Evolutionary conservation across 345 rosid species (phyloP), one percentile per base, ranked within the genome.

Genomic region (Cardamine chenopodiifolia): DNA sequence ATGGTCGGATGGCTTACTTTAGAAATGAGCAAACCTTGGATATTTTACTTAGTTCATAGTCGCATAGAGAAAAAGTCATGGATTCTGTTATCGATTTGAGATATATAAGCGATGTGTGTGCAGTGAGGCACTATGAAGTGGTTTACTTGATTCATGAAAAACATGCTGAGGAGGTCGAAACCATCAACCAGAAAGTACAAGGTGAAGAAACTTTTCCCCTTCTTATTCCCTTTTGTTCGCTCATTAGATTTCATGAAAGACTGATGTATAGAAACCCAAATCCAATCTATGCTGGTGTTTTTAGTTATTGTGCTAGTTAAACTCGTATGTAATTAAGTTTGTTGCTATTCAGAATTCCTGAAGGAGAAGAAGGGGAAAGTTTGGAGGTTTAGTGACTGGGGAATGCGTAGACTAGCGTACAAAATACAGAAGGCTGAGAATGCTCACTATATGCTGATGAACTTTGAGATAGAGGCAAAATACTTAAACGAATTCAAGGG

Each of bases 51-150:
- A n/a, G 45, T 32, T 66, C 18, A 0, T 44, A 53, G 49, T 55
- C 34, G 44, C 44, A 26, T 25, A 32, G 63, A 39, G 20, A 63
- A 13, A 25, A 62, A 56, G 4, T 54, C 18, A 26, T 48, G 44
- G 35, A 74, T 20, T 73, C 19, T 79, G 63, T 64, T 2, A 54
- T 34, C 0, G 18, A 29, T 60, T 52, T 76, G 57, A 50, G 29
- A 45, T 45, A 4, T 7, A 14, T 60, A 1, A 75, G 23, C 50
- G 53, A 32, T 44, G 76, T 26, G 37, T 72, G 5, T 71, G 70
- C 89, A 94, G 97, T 85, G 85, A 91, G 98, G 23, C 97, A 94
- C 80, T 94, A 91, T 44, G 98, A 91, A 73, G 97, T 91, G 73
- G 96, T 94, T 60, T 94, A 91, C 84, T 74, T 94, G 67, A 85